These are phyloP conservation scores for Tephrocybe sp. DNA, from an alignment of 768 basidiomycete species.

Conservation along the genomic window DNA sequence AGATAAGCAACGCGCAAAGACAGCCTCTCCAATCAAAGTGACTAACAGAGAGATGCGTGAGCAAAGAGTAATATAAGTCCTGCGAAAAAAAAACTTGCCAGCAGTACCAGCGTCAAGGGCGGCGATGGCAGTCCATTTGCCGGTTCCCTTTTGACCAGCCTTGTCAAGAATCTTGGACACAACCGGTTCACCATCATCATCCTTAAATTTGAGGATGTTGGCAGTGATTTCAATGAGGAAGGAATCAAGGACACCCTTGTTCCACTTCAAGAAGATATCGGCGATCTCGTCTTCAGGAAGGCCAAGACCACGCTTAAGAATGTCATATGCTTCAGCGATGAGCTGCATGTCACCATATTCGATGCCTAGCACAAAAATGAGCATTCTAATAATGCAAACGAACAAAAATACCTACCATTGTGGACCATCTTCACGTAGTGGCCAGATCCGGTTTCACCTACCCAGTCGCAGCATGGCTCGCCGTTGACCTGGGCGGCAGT, in stretches of 20 bases:
- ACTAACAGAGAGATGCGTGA: constrained; percentile 44
- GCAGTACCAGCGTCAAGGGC: constrained; percentile 91
- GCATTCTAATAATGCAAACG: constrained; percentile 6
- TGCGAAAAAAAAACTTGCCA: constrained; percentile 43
- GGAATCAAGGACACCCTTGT: constrained; percentile 98
- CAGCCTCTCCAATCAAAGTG: constrained; percentile 98
- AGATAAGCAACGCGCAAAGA: constrained; percentile 97
- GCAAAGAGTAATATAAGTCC: constrained; percentile 8
- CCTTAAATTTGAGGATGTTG: constrained; percentile 96
- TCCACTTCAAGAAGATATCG: constrained; percentile 92
- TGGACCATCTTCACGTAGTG: constrained; percentile 99
- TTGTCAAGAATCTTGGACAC: constrained; percentile 93
- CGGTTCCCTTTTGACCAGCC: constrained; percentile 98
- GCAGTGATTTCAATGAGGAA: constrained; percentile 99
- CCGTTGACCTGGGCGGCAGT: constrained; percentile 93
- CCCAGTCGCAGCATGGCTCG: constrained; percentile 99
- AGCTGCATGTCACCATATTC: constrained; percentile 99
- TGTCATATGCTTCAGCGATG: constrained; percentile 98
- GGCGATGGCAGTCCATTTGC: constrained; percentile 98
- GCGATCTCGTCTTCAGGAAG: constrained; percentile 87
- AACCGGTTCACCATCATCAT: constrained; percentile 89
- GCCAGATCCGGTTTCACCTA: constrained; percentile 91
- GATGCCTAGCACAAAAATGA: constrained; percentile 64
- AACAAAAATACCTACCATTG: constrained; percentile 56
- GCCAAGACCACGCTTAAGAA: constrained; percentile 94